Conservation (phyloP, 208 protist species). For the Trypanosoma scelopori region DNA sequence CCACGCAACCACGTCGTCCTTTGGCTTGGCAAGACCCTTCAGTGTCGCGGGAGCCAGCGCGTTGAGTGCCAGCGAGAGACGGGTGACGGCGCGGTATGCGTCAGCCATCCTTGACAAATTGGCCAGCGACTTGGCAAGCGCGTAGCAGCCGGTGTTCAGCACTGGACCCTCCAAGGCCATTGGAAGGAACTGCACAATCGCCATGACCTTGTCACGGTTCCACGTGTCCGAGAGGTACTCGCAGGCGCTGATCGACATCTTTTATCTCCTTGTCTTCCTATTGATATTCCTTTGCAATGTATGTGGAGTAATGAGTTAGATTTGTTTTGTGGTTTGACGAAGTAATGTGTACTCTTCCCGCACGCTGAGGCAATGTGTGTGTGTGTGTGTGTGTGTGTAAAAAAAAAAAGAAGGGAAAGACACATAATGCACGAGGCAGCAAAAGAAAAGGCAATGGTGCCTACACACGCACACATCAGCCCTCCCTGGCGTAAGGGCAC, state of each 20-base stretch:
- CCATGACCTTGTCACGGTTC: conserved; percentile 90
- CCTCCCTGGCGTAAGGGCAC: too few relatives aligned
- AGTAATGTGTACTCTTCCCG: background rate
- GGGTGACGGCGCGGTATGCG: conserved; percentile 82
- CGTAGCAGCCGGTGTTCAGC: conserved; percentile 41
- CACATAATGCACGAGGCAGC: background rate
- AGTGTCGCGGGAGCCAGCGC: conserved; percentile 66
- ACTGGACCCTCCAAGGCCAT: conserved; percentile 65
- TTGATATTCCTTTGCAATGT: too few relatives aligned
- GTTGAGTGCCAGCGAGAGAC: conserved; percentile 77
- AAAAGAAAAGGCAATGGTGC: background rate
- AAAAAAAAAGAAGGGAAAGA: background rate
- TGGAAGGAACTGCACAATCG: conserved; percentile 85
- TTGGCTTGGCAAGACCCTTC: conserved; percentile 49
- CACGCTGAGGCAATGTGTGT: background rate
- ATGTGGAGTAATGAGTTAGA: background rate
- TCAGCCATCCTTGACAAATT: conserved; percentile 82
- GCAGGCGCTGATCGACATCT: conserved; percentile 19
- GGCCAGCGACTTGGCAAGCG: conserved; percentile 62
- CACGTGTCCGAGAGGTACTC: conserved; percentile 69
- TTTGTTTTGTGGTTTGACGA: background rate
- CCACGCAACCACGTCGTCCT: conserved; percentile 54
- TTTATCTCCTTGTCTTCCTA: conserved; percentile 8
- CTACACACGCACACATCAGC: too few relatives aligned
- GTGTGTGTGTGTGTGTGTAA: background rate